phyloP scores from a whole-genome alignment of 2,329 filamentous ascomycete species.

The Fusarium xylarioides region DNA sequence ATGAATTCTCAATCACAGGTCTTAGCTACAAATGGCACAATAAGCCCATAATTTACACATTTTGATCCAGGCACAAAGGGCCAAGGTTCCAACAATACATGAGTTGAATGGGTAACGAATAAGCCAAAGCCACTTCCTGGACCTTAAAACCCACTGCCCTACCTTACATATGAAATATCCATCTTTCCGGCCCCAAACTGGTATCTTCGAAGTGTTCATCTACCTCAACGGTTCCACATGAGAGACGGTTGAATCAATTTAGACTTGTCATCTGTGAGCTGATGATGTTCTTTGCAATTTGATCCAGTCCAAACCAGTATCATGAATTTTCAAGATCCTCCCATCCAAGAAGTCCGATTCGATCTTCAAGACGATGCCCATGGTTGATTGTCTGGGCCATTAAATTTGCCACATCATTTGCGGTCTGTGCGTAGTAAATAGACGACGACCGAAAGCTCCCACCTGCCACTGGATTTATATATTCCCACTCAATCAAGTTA shows the following conservation, averaged over 20 bases:
- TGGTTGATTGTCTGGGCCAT: background rate
- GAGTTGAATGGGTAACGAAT: background rate
- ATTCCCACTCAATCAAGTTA: background rate
- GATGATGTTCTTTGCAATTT: background rate
- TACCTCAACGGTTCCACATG: accelerated
- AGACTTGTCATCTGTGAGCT: background rate
- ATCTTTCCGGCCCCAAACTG: background rate
- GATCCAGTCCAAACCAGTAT: background rate
- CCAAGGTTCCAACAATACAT: background rate
- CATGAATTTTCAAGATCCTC: background rate
- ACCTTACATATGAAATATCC: background rate
- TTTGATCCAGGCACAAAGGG: background rate
- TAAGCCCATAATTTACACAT: background rate
- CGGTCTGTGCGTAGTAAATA: background rate
- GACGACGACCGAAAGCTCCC: background rate
- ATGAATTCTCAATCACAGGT: background rate
- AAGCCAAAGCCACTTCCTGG: background rate
- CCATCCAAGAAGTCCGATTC: background rate
- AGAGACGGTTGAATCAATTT: background rate
- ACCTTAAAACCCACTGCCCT: accelerated
- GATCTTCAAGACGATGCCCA: background rate
- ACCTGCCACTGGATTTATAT: background rate
- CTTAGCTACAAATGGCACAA: background rate
- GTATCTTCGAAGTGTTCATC: background rate
- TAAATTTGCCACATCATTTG: background rate